phyloP scores from a whole-genome alignment of 2,329 filamentous ascomycete genomes.

The Xylariaceae sp. region DNA sequence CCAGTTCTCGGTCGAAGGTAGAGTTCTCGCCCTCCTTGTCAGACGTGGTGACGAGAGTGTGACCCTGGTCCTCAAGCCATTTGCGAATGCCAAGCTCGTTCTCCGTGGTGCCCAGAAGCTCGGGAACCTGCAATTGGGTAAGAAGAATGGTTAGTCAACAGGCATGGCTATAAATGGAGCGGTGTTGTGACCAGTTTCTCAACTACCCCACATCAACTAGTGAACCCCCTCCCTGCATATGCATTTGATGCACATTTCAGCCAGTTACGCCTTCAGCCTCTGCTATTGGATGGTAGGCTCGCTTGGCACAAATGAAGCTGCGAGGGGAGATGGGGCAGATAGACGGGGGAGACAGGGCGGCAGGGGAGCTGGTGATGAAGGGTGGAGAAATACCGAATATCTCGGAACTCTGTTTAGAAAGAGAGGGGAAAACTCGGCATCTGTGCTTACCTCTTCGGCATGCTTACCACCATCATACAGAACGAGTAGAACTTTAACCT shows the following conservation, averaged over 20 bases:
- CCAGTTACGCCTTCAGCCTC: constrained; percentile 15
- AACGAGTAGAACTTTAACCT: constrained; percentile 95
- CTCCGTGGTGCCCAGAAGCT: constrained; percentile 91
- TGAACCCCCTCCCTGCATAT: background rate
- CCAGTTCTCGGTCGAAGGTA: constrained; percentile 91
- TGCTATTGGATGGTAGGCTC: constrained; percentile 16
- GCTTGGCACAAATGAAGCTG: constrained; percentile 13
- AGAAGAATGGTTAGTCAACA: constrained; percentile 26
- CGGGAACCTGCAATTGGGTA: constrained; percentile 60
- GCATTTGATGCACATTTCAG: constrained; percentile 25
- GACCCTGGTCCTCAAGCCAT: constrained; percentile 96
- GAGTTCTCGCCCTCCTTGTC: constrained; percentile 96
- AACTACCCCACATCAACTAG: constrained; percentile 24
- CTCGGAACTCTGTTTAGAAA: constrained; percentile 5
- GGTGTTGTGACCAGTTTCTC: constrained; percentile 22
- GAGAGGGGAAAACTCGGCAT: constrained; percentile 4
- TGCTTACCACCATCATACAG: constrained; percentile 92
- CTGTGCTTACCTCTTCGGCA: constrained; percentile 72
- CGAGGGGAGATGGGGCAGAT: constrained; percentile 20
- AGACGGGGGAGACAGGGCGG: background rate
- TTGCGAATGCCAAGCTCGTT: constrained; percentile 97
- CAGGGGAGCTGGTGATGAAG: no score
- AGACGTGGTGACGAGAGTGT: constrained; percentile 94
- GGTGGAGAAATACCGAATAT: constrained; percentile 1
- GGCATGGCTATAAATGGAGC: constrained; percentile 10